phyloP scores from a whole-genome alignment of 495 filamentous ascomycete species.

The Penicillium diatomitis region DNA sequence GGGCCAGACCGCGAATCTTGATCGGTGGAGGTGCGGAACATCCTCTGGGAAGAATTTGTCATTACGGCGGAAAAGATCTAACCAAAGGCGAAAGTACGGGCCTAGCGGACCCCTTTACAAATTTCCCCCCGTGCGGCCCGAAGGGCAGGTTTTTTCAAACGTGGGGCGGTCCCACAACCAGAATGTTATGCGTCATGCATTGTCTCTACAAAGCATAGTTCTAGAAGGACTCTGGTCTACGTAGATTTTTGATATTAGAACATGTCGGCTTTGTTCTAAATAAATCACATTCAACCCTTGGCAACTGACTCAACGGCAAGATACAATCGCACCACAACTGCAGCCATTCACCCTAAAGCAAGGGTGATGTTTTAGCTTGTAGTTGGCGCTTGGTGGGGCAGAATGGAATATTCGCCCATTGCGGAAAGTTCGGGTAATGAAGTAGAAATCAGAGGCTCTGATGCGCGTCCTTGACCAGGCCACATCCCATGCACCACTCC shows the following conservation, averaged over 20 bases:
- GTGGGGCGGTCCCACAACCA: neutral
- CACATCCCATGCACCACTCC: constrained; percentile 6
- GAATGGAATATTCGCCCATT: neutral
- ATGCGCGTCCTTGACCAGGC: constrained; percentile 1
- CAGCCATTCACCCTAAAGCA: neutral
- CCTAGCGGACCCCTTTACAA: neutral
- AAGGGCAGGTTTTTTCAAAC: constrained; percentile 1
- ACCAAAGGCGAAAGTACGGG: neutral
- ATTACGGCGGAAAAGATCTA: neutral
- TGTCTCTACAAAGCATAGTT: neutral
- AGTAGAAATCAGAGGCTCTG: neutral
- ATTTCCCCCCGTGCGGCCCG: neutral
- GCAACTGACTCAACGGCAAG: neutral
- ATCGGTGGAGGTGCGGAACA: neutral
- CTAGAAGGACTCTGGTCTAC: neutral
- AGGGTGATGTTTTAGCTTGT: neutral
- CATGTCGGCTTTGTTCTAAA: neutral
- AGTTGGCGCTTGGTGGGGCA: neutral
- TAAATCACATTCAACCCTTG: neutral
- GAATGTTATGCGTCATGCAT: neutral
- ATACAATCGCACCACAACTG: neutral
- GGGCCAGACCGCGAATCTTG: neutral
- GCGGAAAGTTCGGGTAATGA: neutral
- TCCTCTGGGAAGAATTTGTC: neutral
- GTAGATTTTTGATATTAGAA: neutral